These are phyloP conservation scores for Solanum chacoense DNA, from an alignment of 305 asterid species.

Conservation along the genomic window DNA sequence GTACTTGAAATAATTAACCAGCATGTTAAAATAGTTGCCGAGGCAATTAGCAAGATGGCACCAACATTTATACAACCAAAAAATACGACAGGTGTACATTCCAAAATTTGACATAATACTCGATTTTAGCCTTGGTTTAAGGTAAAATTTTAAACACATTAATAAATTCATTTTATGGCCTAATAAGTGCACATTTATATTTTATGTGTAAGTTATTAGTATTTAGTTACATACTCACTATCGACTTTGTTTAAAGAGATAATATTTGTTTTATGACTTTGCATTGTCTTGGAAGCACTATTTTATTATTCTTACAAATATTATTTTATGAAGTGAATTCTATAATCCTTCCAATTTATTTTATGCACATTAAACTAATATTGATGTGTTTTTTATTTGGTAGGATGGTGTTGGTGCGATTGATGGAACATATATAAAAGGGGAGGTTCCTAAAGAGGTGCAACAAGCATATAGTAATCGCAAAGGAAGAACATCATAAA, in stretches of 20 bases:
- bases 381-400: too few species aligned
- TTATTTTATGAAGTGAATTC: too few species aligned
- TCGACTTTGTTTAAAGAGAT: background rate
- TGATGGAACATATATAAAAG: too few species aligned
- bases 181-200: background rate
- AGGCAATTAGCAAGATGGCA: background rate
- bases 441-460: too few species aligned
- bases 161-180: background rate
- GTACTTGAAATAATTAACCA: background rate
- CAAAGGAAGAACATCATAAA: too few species aligned
- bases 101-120: background rate
- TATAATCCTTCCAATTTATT: too few species aligned
- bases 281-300: background rate
- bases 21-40: background rate
- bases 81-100: background rate
- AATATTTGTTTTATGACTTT: too few species aligned
- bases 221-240: background rate
- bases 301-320: too few species aligned
- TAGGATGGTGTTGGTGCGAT: too few species aligned
- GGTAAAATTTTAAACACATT: background rate
- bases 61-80: background rate
- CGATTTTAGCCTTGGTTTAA: background rate
- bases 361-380: too few species aligned
- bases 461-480: too few species aligned
- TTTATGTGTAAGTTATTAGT: background rate